Base-by-base conservation (phyloP, 2,329 filamentous ascomycete species). In the Microdochium nivale region DNA sequence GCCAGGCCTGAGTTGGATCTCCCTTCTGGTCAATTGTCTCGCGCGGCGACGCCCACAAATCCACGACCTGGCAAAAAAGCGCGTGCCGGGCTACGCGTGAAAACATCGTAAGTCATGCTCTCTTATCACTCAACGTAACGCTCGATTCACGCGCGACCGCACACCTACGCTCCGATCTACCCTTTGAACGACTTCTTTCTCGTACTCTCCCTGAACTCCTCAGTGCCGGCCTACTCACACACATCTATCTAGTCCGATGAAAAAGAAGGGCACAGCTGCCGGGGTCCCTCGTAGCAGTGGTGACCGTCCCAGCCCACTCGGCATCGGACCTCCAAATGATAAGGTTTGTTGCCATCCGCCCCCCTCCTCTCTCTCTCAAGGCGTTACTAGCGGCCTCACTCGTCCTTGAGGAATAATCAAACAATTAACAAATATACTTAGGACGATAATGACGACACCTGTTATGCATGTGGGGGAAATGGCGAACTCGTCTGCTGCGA, bases 401-500 rank as follows among this genome's bases (percentile, higher is more conserved):
- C 40, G 40, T 23, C 5, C 40, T 14, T 24, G 14, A 8, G 24
- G 19, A 9, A 10, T 19, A 16, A 13, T 3, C 14, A n/a, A 8
- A 3, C 23, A n/a, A 24, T 21, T 47, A 16, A 47, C 14, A 30
- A 14, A 14, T 14, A 10, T 21, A n/a, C 30, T 25, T 27, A 79
- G 76, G 74, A 81, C 59, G 86, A 96, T 56, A 95, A 95, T 67
- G 89, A 94, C 67, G 92, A 97, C 67, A 86, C 87, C 64, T 99
- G 92, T 73, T 86, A 86, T 55, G 83, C 90, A 47, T 99, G 94
- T 71, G 83, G 86, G 62, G 87, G 87, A 56, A 87, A 83, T 58
- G 92, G 92, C 52, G 83, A 90, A 59, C 80, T 99, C 56, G 79
- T 97, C 58, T 96, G 91, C 71, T 99, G 94, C 69, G 94, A 97